Conservation (phyloP, 495 filamentous ascomycete genomes). For the Filosporella fistucella region DNA sequence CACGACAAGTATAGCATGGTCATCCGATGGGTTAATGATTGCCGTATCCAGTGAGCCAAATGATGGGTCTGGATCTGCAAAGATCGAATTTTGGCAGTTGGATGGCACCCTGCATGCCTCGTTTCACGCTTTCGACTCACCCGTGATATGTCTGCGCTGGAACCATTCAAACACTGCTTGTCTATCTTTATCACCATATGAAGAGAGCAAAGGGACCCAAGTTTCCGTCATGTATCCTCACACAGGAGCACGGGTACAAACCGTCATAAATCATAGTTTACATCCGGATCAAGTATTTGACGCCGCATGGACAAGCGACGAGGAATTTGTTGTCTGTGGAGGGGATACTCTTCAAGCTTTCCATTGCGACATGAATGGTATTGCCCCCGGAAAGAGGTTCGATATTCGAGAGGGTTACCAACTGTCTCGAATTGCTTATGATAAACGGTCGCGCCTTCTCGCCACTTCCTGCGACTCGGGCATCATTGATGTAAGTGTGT, state of each 20-base stretch:
- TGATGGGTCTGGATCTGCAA: constrained; percentile 50
- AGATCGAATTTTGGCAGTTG: constrained; percentile 63
- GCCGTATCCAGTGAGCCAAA: constrained; percentile 61
- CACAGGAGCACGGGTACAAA: constrained; percentile 33
- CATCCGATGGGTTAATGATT: constrained; percentile 56
- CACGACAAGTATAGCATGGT: constrained; percentile 67
- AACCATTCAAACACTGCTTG: constrained; percentile 48
- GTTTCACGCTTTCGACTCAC: constrained; percentile 42
- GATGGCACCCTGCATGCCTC: constrained; percentile 46
- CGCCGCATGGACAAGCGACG: constrained; percentile 54
- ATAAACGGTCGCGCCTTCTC: constrained; percentile 36
- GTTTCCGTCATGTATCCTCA: constrained; percentile 46
- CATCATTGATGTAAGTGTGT: constrained; percentile 44
- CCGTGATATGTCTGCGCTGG: constrained; percentile 57
- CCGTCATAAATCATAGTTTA: constrained; percentile 38
- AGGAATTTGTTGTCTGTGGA: constrained; percentile 57
- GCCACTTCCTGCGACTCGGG: constrained; percentile 48
- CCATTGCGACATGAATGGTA: constrained; percentile 31
- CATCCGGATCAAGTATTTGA: constrained; percentile 44
- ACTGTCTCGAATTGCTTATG: constrained; percentile 43
- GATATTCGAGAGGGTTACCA: constrained; percentile 36
- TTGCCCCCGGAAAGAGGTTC: constrained; percentile 33
- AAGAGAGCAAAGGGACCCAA: constrained; percentile 34
- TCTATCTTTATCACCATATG: constrained; percentile 49
- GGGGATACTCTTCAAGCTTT: constrained; percentile 42